phyloP scores from a whole-genome alignment of 2,329 filamentous ascomycete genomes.

The Stachybotrys chlorohalonatus region DNA sequence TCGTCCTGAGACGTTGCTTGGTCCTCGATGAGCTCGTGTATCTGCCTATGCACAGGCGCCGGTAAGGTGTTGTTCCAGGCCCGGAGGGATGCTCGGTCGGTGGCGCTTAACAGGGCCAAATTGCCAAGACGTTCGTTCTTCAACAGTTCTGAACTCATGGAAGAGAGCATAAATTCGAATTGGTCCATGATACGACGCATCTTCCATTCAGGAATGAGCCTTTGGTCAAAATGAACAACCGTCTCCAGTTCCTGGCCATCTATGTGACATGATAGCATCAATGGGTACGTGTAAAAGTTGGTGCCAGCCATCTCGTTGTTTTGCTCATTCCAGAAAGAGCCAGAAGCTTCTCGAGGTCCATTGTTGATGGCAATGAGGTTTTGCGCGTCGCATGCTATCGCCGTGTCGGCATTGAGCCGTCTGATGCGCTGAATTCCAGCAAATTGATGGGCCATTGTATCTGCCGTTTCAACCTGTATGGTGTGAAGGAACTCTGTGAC shows the following conservation, averaged over 20 bases:
- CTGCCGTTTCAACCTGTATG: slow-evolving; percentile 7
- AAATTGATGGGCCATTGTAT: slow-evolving; percentile 2
- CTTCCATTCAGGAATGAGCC: slow-evolving; percentile 3
- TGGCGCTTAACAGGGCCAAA: neutral
- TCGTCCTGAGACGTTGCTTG: slow-evolving; percentile 16
- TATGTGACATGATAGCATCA: slow-evolving; percentile 14
- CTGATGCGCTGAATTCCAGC: slow-evolving; percentile 11
- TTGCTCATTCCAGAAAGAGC: slow-evolving; percentile 9
- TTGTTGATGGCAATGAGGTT: slow-evolving; percentile 13
- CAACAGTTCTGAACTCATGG: neutral
- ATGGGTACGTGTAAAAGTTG: slow-evolving; percentile 13
- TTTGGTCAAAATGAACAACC: slow-evolving; percentile 10
- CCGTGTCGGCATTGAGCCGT: slow-evolving; percentile 6
- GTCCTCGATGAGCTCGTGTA: slow-evolving; percentile 28
- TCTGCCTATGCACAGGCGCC: slow-evolving; percentile 21
- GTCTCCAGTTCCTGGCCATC: slow-evolving; percentile 7
- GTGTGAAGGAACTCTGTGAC: slow-evolving; percentile 3
- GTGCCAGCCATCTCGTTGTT: slow-evolving; percentile 12
- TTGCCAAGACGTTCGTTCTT: slow-evolving; percentile 3
- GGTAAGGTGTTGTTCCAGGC: slow-evolving; percentile 25
- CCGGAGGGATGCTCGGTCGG: slow-evolving; percentile 25
- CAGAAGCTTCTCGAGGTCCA: neutral
- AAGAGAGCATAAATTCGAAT: slow-evolving; percentile 6
- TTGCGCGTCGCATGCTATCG: slow-evolving; percentile 9
- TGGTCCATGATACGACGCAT: slow-evolving; percentile 11